Evolutionary conservation across 1,139 yeast genomes (phyloP).

Genomic region (Groenewaldozyma sp.): DNA sequence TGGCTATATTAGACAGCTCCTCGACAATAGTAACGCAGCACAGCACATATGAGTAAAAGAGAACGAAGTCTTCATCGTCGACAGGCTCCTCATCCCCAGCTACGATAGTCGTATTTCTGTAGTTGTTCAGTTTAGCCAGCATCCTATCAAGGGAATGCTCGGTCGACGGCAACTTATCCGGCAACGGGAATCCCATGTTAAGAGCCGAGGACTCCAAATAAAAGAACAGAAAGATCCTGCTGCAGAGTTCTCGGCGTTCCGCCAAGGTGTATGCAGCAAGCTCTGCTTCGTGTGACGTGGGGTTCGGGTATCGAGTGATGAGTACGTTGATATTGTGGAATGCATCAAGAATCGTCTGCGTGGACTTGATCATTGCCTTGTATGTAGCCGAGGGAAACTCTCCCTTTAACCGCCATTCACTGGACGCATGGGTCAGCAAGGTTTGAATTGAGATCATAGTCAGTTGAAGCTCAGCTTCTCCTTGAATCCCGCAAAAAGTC

Average conservation of each 20-base stretch:
- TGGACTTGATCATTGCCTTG: constrained; percentile 41
- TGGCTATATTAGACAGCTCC: constrained; percentile 52
- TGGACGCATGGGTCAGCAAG: constrained; percentile 61
- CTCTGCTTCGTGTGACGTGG: constrained; percentile 45
- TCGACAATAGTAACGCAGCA: constrained; percentile 60
- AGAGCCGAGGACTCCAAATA: constrained; percentile 74
- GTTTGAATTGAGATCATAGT: constrained; percentile 55
- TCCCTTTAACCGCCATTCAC: constrained; percentile 69
- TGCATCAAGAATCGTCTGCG: constrained; percentile 63
- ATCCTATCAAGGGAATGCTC: constrained; percentile 67
- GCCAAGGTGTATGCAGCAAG: constrained; percentile 47
- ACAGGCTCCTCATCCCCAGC: constrained; percentile 6
- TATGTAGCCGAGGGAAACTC: constrained; percentile 52
- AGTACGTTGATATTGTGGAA: constrained; percentile 63
- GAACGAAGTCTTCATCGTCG: constrained; percentile 57
- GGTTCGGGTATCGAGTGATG: constrained; percentile 50
- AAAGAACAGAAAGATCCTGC: constrained; percentile 60
- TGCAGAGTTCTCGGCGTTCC: constrained; percentile 63
- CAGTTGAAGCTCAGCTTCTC: constrained; percentile 34
- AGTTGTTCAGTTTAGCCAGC: constrained; percentile 44
- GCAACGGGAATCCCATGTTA: constrained; percentile 66
- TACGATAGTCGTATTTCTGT: constrained; percentile 16
- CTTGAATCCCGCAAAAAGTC: constrained; percentile 22
- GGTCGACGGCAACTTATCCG: constrained; percentile 68
- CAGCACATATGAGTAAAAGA: constrained; percentile 64